Percentiles rank a stretch among this genome's conserved stretches.
These are phyloP conservation scores for Oenanthe javanica DNA, from an alignment of 140 eudicot genomes.

Conservation along the genomic window DNA sequence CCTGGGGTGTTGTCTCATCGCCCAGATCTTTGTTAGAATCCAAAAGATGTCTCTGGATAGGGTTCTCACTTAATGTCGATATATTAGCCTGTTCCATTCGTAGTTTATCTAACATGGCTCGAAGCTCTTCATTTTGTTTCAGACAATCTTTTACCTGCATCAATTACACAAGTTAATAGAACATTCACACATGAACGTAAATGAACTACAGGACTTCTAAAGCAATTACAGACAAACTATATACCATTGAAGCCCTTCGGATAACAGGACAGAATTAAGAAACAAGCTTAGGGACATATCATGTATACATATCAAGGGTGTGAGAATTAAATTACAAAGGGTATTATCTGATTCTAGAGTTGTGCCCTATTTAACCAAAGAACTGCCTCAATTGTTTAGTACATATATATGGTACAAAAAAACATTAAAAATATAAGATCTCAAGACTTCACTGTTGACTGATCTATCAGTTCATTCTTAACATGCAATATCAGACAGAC, in stretches of 20 bases:
- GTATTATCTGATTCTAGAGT: background rate
- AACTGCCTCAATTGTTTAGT: background rate
- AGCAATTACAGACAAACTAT: background rate
- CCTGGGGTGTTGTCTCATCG: constrained; percentile 24
- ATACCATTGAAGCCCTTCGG: background rate
- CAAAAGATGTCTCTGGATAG: constrained; percentile 11
- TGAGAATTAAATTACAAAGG: background rate
- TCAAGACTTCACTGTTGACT: background rate
- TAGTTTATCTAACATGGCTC: constrained; percentile 56
- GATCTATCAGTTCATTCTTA: background rate
- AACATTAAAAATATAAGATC: too few relatives aligned
- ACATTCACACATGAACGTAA: background rate
- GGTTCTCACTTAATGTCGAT: constrained; percentile 22
- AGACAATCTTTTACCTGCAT: constrained; percentile 78
- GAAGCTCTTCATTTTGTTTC: constrained; percentile 82
- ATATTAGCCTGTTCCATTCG: constrained; percentile 55
- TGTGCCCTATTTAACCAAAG: background rate
- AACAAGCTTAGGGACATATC: background rate
- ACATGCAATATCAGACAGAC: background rate
- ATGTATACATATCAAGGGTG: background rate
- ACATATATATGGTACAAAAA: background rate
- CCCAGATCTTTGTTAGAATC: constrained; percentile 28
- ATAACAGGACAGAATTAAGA: background rate
- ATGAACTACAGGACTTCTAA: background rate
- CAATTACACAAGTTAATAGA: constrained; percentile 7